Conservation (phyloP, 306 rosid genomes). For the Lathyrus aphaca region DNA sequence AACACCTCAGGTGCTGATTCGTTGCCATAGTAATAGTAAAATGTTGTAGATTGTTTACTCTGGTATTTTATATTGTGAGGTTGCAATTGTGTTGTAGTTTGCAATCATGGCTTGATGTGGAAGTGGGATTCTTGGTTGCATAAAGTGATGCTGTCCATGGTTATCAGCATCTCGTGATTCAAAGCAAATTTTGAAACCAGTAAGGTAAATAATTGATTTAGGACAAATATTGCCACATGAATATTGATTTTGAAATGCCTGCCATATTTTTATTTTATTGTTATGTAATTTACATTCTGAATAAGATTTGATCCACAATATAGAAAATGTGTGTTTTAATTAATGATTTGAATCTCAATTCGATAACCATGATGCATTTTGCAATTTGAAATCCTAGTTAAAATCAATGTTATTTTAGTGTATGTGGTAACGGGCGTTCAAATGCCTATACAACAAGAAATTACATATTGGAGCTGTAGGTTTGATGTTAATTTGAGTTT, state of each 20-base stretch:
- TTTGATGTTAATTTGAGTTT: neutral
- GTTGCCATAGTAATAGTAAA: slow-evolving; percentile 9
- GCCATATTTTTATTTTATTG: neutral
- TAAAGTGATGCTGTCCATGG: neutral
- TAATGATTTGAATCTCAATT: neutral
- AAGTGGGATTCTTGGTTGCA: neutral
- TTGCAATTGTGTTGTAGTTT: neutral
- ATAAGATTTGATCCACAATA: neutral
- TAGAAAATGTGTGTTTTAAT: neutral
- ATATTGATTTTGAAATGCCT: neutral
- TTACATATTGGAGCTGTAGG: neutral
- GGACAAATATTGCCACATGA: neutral
- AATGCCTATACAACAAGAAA: neutral
- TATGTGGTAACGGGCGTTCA: neutral
- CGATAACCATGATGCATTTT: neutral
- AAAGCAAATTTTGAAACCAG: neutral
- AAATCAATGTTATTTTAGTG: neutral
- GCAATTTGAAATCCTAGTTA: neutral
- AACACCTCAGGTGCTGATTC: slow-evolving; percentile 7
- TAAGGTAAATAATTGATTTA: neutral
- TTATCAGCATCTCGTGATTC: neutral
- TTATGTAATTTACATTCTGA: neutral
- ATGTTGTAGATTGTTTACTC: neutral
- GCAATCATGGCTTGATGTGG: neutral
- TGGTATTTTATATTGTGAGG: neutral